Percentiles rank a stretch among this genome's conserved stretches.
Conservation (phyloP, 2,329 filamentous ascomycete species). For the Trichophyton equinum region DNA sequence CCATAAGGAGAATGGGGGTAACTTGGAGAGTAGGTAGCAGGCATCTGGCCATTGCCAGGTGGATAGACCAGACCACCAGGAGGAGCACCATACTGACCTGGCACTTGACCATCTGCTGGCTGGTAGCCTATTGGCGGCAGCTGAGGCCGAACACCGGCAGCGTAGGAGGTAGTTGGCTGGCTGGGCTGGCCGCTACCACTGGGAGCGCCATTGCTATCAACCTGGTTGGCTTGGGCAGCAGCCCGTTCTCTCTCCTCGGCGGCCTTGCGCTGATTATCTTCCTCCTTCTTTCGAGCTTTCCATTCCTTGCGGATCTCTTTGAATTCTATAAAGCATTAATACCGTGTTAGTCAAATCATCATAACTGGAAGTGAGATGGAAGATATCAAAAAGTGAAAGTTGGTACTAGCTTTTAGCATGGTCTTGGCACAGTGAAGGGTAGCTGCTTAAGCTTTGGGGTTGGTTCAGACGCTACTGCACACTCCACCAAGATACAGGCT, state of each 20-base stretch:
- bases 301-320: slow-evolving; percentile 98
- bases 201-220: slow-evolving; percentile 35
- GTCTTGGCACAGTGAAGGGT: slow-evolving; percentile 15
- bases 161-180: slow-evolving; percentile 30
- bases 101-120: slow-evolving; percentile 41
- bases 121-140: slow-evolving; percentile 66
- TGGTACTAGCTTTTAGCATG: slow-evolving; percentile 12
- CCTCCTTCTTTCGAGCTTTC: slow-evolving; percentile 99
- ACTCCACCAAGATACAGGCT: slow-evolving; percentile 28
- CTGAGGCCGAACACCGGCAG: slow-evolving; percentile 47
- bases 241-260: slow-evolving; percentile 70
- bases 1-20: slow-evolving; percentile 40
- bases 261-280: slow-evolving; percentile 77
- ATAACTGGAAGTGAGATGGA: not conserved
- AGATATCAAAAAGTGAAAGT: not conserved
- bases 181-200: slow-evolving; percentile 22
- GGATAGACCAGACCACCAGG: slow-evolving; percentile 41
- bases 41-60: slow-evolving; percentile 37
- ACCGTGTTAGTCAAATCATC: slow-evolving; percentile 2
- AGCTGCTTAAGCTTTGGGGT: slow-evolving; percentile 35
- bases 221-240: slow-evolving; percentile 42
- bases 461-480: slow-evolving; percentile 41
- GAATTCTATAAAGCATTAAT: slow-evolving; percentile 56
- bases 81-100: slow-evolving; percentile 50
- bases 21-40: slow-evolving; percentile 31